Base-by-base conservation (phyloP, 768 basidiomycete species). In the Naganishia vaughanmartiniae region DNA sequence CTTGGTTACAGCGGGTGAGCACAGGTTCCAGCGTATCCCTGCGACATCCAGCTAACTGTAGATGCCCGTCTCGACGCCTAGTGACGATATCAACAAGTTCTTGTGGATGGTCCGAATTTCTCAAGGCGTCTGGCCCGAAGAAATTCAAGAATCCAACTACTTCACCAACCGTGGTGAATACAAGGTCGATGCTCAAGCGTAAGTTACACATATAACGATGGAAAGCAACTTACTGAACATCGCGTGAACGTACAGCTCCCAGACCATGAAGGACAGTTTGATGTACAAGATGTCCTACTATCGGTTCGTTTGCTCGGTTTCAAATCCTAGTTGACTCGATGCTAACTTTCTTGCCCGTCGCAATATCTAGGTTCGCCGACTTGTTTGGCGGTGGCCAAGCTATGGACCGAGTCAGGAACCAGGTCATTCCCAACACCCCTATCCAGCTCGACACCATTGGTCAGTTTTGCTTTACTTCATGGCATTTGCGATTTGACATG, bases 281-380 rank as follows among this genome's bases (percentile, higher is more conserved):
- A 96, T 99, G 95, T 98, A 98, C 84, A 98, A 98, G 85, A 93
- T 97, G 93, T 91, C 90, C 19, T 98, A 95, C 81, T 97, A 95
- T 79, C 87, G 93, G 88, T 91, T 70, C 55, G 84, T 75, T 11
- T 19, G 30, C n/a, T 15, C 9, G 4, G 36, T n/a, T 51, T 39
- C 33, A 31, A 58, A 65, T 17, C 81, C 4, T 55, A 33, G 12
- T 28, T 24, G 17, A 12, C n/a, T 28, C 21, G 19, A 11, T 48
- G 9, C 33, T 69, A 46, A 65, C 34, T 19, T 39, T 45, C 42
- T 28, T 26, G 30, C 34, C 33, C 34, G 12, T n/a, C 48, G n/a
- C 12, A 6, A 51, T 30, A 11, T 33, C 17, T 76, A 92, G 92
- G 65, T 98, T 94, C 84, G 83, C 87, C 65, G 93, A 96, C 74